Evolutionary conservation across 1,139 yeast species (phyloP), one percentile per base, ranked within the genome.

Genomic region (Geotrichum australiense): DNA sequence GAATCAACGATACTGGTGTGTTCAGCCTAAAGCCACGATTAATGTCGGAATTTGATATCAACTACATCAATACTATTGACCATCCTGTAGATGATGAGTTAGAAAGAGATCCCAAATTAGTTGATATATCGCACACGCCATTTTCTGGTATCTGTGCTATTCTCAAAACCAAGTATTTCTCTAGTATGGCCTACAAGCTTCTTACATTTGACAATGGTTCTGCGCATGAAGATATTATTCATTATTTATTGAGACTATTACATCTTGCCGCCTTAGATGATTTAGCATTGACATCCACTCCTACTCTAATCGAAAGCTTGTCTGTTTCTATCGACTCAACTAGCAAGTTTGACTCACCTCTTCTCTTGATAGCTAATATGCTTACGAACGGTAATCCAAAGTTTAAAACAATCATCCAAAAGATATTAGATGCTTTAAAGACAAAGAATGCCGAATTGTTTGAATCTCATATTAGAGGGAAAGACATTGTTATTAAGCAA

Each of bases 41-140:
- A 47, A 66, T 68, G 42, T 64, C 62, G 4, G 65, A 70, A 25
- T 69, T 89, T 24, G 89, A 89, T 56, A 94, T 96, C 0, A 89
- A 78, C 55, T 89, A 81, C 58, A 70, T 84, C 5, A 31, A 16
- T n/a, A 31, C 35, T 8, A 31, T 31, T 19, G 11, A n/a, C 4
- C 14, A 31, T 20, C 19, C 5, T 19, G 7, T 15, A 4, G 14
- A 31, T 10, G 35, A 31, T 19, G 23, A 14, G 6, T 20, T 11
- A 16, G 8, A 5, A 7, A n/a, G 20, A 4, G 58, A 63, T 41
- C 68, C 70, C 1, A 58, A 57, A 7, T 25, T 67, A 25, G 53
- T 51, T 21, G 53, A 54, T 4, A 52, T 66, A 29, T 40, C 47
- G 2, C 16, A 36, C 11, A 66, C 65, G 0, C 58, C 66, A 1